Evolutionary conservation across 202 grass and related monocot species (phyloP), one percentile per base, ranked within the genome.

Genomic region (Setaria viridis): DNA sequence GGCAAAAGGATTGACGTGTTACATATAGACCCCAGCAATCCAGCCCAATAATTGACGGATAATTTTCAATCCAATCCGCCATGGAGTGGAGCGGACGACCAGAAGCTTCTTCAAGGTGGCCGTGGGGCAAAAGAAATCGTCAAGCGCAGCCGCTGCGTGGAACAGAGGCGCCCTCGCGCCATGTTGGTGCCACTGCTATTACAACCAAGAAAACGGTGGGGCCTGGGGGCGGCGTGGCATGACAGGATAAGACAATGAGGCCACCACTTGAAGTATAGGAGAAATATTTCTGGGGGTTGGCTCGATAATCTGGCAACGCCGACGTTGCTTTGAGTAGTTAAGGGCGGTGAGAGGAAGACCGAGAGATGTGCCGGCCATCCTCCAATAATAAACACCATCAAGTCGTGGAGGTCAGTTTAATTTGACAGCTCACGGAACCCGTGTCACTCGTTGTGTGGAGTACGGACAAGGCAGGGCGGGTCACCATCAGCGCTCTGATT

Each of bases 401-500:
- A 3, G 48, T 13, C 11, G 49, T 51, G 49, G 34, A 16, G 14
- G 14, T 8, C 57, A 33, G 13, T 46, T 47, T 47, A 47, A 47
- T 66, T 75, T 30, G 48, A 84, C 62, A 84, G 49, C 48, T 84
- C 46, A 45, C 43, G 19, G 56, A 39, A 60, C 51, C 17, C 25
- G 43, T 51, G 70, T n/a, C 81, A 16, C 14, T 39, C 25, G 62
- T 15, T 66, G 5, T 56, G 71, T 76, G 25, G 25, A 25, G 25
- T 25, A 25, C 25, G 47, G 82, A 10, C 35, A 25, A 47, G 19
- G 78, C 35, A 29, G 10, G 19, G 11, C 75, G 25, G 56, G 21
- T 46, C 56, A 30, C 11, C n/a, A 7, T 62, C 25, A 25, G 25
- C 25, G 25, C 25, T 25, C 25, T 25, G 25, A 25, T 25, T 25